Conservation (phyloP, 768 basidiomycete genomes). For the Boletus vinaceobasis region DNA sequence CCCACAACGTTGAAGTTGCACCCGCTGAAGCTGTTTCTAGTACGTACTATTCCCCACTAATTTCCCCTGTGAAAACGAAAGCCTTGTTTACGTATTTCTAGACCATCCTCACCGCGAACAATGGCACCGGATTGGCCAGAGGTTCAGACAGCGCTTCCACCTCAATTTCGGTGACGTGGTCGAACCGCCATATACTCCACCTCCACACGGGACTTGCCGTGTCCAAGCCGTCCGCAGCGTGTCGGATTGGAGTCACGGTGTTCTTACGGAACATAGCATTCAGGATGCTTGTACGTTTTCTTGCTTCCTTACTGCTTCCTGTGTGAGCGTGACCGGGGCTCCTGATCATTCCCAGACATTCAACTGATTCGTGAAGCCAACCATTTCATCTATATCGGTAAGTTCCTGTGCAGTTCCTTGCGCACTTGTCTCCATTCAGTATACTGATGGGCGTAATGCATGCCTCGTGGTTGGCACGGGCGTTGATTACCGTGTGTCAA, state of each 20-base stretch:
- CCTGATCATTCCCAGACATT: constrained; percentile 45
- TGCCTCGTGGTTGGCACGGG: constrained; percentile 10
- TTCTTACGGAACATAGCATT: constrained; percentile 85
- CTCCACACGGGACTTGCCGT: constrained; percentile 51
- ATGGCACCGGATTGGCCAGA: constrained; percentile 55
- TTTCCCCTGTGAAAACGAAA: neutral
- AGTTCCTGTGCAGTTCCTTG: constrained; percentile 23
- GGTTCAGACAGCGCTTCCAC: constrained; percentile 67
- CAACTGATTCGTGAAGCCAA: constrained; percentile 79
- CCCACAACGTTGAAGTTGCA: constrained; percentile 59
- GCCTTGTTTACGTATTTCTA: constrained; percentile 12
- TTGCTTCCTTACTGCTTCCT: neutral
- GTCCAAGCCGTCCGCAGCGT: constrained; percentile 87
- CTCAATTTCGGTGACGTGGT: constrained; percentile 40
- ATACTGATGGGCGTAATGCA: constrained; percentile 10
- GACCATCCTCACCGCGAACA: constrained; percentile 66
- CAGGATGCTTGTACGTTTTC: constrained; percentile 81
- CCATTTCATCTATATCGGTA: constrained; percentile 92
- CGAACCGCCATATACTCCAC: constrained; percentile 37
- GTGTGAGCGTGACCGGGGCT: neutral
- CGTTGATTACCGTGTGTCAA: neutral
- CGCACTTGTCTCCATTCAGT: neutral
- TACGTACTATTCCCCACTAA: constrained; percentile 26
- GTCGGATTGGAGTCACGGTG: constrained; percentile 92
- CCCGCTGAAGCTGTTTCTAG: constrained; percentile 68